phyloP scores from a whole-genome alignment of 2,329 filamentous ascomycete species.

The Lachnellula subtilissima region DNA sequence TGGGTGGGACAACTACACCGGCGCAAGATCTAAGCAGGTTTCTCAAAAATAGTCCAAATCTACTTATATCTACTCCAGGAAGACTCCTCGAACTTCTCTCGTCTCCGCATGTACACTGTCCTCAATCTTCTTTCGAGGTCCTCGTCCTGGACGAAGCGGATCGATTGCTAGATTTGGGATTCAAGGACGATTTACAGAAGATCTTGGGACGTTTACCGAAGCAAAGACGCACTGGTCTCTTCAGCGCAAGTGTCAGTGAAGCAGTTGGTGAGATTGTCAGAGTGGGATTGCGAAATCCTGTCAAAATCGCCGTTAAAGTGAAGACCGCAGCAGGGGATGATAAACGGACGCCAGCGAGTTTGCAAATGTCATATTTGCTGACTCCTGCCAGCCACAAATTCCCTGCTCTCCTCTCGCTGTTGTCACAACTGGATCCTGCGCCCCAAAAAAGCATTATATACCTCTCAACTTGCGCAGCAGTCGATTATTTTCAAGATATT shows the following conservation, averaged over 20 bases:
- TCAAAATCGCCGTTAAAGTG: slow-evolving; percentile 91
- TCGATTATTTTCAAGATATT: slow-evolving; percentile 87
- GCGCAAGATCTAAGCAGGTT: slow-evolving; percentile 85
- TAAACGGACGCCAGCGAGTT: slow-evolving; percentile 80
- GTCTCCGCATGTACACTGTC: slow-evolving; percentile 81
- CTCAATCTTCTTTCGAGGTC: slow-evolving; percentile 84
- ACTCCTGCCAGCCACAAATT: slow-evolving; percentile 76
- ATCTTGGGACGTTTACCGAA: slow-evolving; percentile 84
- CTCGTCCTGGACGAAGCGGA: slow-evolving; percentile 95
- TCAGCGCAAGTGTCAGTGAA: slow-evolving; percentile 93
- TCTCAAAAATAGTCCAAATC: slow-evolving; percentile 76
- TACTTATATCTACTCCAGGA: slow-evolving; percentile 87
- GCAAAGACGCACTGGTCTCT: slow-evolving; percentile 86
- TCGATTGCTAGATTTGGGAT: slow-evolving; percentile 84
- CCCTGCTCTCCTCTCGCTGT: slow-evolving; percentile 64
- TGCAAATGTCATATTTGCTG: slow-evolving; percentile 85
- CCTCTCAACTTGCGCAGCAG: slow-evolving; percentile 86
- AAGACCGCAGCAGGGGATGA: slow-evolving; percentile 75
- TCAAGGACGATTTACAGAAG: slow-evolving; percentile 83
- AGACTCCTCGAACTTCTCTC: slow-evolving; percentile 81
- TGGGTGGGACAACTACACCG: slow-evolving; percentile 75
- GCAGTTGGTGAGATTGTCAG: slow-evolving; percentile 90
- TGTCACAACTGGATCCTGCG: slow-evolving; percentile 63
- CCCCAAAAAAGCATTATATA: slow-evolving; percentile 89
- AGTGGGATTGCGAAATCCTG: slow-evolving; percentile 87